phyloP scores from a whole-genome alignment of 1,139 yeast genomes.

The Geotrichum phurueaensis region DNA sequence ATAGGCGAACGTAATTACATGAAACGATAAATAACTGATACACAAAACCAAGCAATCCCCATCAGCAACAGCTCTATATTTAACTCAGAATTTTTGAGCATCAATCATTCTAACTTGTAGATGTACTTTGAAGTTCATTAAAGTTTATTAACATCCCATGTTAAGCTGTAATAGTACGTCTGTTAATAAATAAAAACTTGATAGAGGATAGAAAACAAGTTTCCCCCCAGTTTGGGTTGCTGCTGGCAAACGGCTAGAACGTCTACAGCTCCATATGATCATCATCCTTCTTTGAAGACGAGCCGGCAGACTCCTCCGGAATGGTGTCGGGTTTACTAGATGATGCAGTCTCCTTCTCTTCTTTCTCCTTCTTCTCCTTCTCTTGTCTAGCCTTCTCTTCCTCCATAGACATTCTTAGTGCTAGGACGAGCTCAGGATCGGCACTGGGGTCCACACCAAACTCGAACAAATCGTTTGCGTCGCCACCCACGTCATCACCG shows the following conservation, averaged over 20 bases:
- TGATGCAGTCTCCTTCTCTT: conserved; percentile 19
- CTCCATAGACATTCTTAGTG: conserved; percentile 76
- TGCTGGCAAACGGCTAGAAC: neutral
- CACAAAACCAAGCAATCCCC: too few relatives aligned
- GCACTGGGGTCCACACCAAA: conserved; percentile 79
- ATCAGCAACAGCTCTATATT: too few relatives aligned
- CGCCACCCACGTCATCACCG: conserved; percentile 41
- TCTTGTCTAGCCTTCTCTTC: conserved; percentile 79
- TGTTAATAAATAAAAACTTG: neutral
- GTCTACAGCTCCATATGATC: conserved; percentile 16
- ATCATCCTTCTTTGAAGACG: conserved; percentile 12
- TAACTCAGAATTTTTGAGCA: too few relatives aligned
- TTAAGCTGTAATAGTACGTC: neutral
- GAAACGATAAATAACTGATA: too few relatives aligned
- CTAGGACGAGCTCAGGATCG: conserved; percentile 97
- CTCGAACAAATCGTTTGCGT: conserved; percentile 47
- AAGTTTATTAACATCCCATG: neutral
- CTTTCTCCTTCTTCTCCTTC: conserved; percentile 37
- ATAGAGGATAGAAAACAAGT: neutral
- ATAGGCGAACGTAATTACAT: too few relatives aligned
- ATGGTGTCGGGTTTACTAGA: conserved; percentile 9
- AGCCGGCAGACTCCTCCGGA: conserved; percentile 5
- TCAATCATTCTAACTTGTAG: too few relatives aligned
- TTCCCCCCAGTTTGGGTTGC: neutral
- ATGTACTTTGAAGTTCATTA: neutral